These are phyloP conservation scores for Zangia roseola DNA, from an alignment of 768 basidiomycete genomes.

Conservation along the genomic window DNA sequence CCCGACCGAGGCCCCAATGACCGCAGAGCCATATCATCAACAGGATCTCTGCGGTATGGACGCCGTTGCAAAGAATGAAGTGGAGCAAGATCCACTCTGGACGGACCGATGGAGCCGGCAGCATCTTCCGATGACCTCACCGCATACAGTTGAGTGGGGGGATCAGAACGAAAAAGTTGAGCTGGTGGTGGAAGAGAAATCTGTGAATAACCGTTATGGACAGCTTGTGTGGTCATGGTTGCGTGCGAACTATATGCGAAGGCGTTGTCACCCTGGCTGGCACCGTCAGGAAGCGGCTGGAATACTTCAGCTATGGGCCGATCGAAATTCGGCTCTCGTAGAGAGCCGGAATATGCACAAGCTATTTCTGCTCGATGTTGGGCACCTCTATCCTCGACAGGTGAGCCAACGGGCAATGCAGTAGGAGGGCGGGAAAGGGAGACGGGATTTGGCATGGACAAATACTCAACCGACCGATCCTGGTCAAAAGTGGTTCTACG, in stretches of 20 bases:
- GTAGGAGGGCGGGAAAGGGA: constrained; percentile 6
- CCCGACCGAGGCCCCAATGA: constrained; percentile 40
- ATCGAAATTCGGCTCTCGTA: constrained; percentile 21
- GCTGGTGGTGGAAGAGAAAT: constrained; percentile 35
- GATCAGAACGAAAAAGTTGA: constrained; percentile 28
- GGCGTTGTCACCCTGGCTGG: constrained; percentile 7
- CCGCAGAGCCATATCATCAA: constrained; percentile 62
- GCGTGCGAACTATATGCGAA: constrained; percentile 12
- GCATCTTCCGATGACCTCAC: constrained; percentile 25
- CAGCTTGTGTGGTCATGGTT: background rate
- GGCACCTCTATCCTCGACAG: constrained; percentile 10
- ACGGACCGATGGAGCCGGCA: constrained; percentile 18
- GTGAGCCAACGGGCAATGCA: background rate
- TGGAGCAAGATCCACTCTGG: constrained; percentile 51
- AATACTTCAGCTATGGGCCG: constrained; percentile 20
- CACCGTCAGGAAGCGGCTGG: constrained; percentile 3
- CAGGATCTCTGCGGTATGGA: constrained; percentile 57
- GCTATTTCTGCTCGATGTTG: constrained; percentile 14
- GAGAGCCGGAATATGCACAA: constrained; percentile 16
- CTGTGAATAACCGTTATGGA: constrained; percentile 16
- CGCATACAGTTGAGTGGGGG: constrained; percentile 30
- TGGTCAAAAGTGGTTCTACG: constrained; percentile 15
- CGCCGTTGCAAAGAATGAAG: constrained; percentile 55
- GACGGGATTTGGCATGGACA: background rate
- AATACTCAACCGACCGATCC: constrained; percentile 14